Percentiles rank a stretch among this genome's conserved stretches.
Conservation (phyloP, 768 basidiomycete species). For the Xerocomus spinulosus region DNA sequence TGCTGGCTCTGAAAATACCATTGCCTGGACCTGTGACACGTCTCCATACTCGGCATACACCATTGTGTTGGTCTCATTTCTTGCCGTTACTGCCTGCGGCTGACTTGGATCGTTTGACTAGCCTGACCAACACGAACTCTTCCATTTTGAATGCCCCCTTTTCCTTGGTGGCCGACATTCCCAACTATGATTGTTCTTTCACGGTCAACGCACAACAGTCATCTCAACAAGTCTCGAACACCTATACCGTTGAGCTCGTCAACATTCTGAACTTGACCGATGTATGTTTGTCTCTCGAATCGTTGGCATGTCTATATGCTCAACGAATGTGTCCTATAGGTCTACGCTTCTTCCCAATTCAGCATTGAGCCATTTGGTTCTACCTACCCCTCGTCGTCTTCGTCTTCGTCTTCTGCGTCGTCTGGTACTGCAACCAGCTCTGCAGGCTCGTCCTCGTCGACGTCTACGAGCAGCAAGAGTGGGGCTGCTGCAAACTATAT, state of each 20-base stretch:
- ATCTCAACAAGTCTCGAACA: slow-evolving; percentile 36
- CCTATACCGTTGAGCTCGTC: slow-evolving; percentile 50
- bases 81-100: slow-evolving; percentile 4
- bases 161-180: slow-evolving; percentile 42
- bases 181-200: slow-evolving; percentile 58
- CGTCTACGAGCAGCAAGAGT: slow-evolving; percentile 5
- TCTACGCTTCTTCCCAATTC: slow-evolving; percentile 58
- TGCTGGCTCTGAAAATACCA: slow-evolving; percentile 49
- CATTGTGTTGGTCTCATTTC: slow-evolving; percentile 34
- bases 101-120: slow-evolving; percentile 19
- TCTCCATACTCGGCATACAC: slow-evolving; percentile 42
- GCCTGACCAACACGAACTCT: slow-evolving; percentile 42
- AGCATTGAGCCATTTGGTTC: slow-evolving; percentile 57
- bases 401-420: slow-evolving; percentile 27
- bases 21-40: slow-evolving; percentile 54
- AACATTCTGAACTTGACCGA: slow-evolving; percentile 47
- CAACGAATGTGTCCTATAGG: slow-evolving; percentile 28
- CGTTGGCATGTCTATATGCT: not conserved
- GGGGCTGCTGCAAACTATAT: slow-evolving; percentile 20
- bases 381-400: slow-evolving; percentile 42
- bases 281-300: slow-evolving; percentile 35
- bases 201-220: slow-evolving; percentile 45
- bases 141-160: slow-evolving; percentile 36
- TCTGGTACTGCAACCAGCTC: slow-evolving; percentile 25
- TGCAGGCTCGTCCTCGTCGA: slow-evolving; percentile 14